These are phyloP conservation scores for Pyricularia grisea DNA, from an alignment of 2,329 filamentous ascomycete species.

Conservation along the genomic window DNA sequence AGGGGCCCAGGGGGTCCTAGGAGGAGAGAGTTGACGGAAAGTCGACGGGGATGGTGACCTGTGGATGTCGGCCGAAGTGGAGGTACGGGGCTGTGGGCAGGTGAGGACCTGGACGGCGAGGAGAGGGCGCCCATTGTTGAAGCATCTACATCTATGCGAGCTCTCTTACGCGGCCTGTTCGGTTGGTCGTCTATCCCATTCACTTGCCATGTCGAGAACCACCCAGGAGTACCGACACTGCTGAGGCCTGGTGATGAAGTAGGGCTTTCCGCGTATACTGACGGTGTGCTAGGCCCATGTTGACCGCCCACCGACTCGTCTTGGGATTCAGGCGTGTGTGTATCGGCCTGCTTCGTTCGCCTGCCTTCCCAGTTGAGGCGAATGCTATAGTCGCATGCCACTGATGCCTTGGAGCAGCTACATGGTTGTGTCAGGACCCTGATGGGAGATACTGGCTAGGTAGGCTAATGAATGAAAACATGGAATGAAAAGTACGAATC, in stretches of 20 bases:
- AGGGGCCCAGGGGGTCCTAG: slow-evolving; percentile 34
- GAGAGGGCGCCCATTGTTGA: not conserved
- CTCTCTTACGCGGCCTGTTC: not conserved
- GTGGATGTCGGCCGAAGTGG: slow-evolving; percentile 4
- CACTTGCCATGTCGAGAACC: not conserved
- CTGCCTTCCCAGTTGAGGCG: slow-evolving; percentile 74
- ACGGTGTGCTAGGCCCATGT: not conserved
- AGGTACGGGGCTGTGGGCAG: not conserved
- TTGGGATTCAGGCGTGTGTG: slow-evolving; percentile 18
- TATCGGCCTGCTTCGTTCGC: slow-evolving; percentile 44
- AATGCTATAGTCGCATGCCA: slow-evolving; percentile 73
- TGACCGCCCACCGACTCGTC: not conserved
- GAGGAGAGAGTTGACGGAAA: slow-evolving; percentile 59
- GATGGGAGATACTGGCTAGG: not conserved
- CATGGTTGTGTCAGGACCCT: not conserved
- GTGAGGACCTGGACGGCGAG: not conserved
- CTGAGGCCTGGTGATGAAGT: not conserved
- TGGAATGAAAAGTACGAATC: no score
- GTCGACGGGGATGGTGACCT: slow-evolving; percentile 21
- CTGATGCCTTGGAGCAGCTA: slow-evolving; percentile 57
- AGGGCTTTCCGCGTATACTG: not conserved
- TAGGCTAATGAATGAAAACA: no score
- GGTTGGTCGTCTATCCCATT: not conserved
- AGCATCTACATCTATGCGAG: not conserved
- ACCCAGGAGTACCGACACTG: not conserved